Evolutionary conservation across 208 protist species (phyloP).

Genomic region (Plasmodiophora brassicae): DNA sequence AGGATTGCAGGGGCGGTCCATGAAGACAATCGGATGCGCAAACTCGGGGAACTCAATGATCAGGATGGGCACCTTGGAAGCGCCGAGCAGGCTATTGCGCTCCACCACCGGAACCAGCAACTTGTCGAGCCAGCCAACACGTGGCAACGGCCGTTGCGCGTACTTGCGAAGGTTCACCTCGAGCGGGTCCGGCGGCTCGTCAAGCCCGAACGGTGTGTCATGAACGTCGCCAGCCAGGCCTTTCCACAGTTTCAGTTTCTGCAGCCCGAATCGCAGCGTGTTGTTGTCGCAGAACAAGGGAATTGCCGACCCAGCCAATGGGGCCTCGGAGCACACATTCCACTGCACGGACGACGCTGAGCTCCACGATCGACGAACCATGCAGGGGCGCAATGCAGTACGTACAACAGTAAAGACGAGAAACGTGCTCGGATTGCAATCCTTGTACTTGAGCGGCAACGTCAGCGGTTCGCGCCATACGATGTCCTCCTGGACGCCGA

Average conservation of each 20-base stretch:
- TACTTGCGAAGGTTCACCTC: slow-evolving; percentile 10
- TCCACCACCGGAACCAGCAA: neutral
- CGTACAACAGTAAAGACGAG: slow-evolving; percentile 25
- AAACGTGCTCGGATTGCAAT: neutral
- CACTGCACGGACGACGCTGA: slow-evolving; percentile 6
- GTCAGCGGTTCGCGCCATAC: neutral
- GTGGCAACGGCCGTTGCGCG: neutral
- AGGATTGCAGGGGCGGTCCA: neutral
- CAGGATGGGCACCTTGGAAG: neutral
- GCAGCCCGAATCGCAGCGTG: neutral
- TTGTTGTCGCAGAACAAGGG: neutral
- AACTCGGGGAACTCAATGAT: slow-evolving; percentile 29
- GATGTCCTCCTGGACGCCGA: neutral
- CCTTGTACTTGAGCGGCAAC: slow-evolving; percentile 12
- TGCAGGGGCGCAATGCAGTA: neutral
- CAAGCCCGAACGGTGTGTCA: neutral
- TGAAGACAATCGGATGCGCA: slow-evolving; percentile 31
- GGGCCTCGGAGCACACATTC: neutral
- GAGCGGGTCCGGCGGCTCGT: neutral
- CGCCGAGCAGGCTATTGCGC: neutral
- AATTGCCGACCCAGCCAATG: neutral
- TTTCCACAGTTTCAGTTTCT: neutral
- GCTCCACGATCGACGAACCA: neutral
- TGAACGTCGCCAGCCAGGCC: neutral
- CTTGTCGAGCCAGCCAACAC: neutral